Base-by-base conservation (phyloP, 1,139 yeast genomes). In the Arxiozyma telluris region DNA sequence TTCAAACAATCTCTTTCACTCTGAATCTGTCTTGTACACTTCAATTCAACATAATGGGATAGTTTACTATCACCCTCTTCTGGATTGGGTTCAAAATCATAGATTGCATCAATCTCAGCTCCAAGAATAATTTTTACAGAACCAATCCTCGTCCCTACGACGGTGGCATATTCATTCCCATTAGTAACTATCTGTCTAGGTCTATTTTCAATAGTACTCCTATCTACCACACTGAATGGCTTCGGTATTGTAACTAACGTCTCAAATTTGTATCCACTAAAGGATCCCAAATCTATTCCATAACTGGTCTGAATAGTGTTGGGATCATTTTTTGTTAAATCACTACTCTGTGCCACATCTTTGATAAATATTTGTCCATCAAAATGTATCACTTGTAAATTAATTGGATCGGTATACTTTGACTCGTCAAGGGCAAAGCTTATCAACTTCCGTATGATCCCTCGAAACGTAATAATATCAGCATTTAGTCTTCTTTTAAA, bases 51-150 rank as follows among this genome's bases (percentile, higher is more conserved):
- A 66, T 93, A 93, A 68, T 89, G 96, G 6, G 77, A 68, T 47
- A 88, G 72, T 18, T 83, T 79, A 50, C 75, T 76, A 17, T 48
- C 45, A 5, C 44, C n/a, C 20, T 25, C 48, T 12, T 55, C 58
- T 15, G 71, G 70, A 4, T 71, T 78, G 5, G 93, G 93, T 58
- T 82, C 76, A 64, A 82, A 88, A 70, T 90, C 96, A 77, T 82
- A 84, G 8, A 85, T 83, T 64, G 96, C 85, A 70, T 93, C 98
- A n/a, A 91, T 87, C 70, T 94, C 98, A 1, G 96, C 98, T 0
- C 94, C 97, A 49, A 91, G 71, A 2, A 87, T 69, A 47, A 90
- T 71, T 61, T 79, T 81, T 41, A 81, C 78, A 51, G 78, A 77
- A 4, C 96, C 97, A 15, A 90, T 82, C 1, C 96, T 95, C 0